Percentiles rank a stretch among this genome's conserved stretches.
Conservation (phyloP, 2,329 filamentous ascomycete species). For the Diaporthe citri region DNA sequence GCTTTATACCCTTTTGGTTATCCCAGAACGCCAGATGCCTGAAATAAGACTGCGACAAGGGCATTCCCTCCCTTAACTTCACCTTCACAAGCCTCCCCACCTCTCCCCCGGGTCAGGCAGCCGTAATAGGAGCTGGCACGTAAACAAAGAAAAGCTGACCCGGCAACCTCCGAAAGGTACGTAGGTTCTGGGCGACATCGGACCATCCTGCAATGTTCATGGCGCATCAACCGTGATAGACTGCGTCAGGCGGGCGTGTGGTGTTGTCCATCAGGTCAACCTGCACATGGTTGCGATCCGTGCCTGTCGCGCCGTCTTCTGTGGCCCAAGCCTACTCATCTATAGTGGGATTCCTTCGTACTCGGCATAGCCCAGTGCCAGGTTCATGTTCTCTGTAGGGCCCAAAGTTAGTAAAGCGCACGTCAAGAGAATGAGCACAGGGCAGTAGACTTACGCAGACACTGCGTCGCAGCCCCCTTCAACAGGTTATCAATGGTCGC, state of each 20-base stretch:
- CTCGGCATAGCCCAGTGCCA: conserved; percentile 88
- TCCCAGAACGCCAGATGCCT: conserved; percentile 40
- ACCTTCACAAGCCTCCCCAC: too few relatives aligned
- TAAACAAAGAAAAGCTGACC: neutral
- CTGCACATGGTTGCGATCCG: neutral
- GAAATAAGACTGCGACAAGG: conserved; percentile 17
- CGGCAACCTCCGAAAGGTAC: too few relatives aligned
- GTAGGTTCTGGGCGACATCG: neutral
- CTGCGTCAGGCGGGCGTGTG: neutral
- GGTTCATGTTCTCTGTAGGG: conserved; percentile 86
- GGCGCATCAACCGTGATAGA: neutral
- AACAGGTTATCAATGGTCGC: conserved; percentile 93
- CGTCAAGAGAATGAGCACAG: conserved; percentile 37
- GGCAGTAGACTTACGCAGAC: conserved; percentile 77
- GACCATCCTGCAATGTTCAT: too few relatives aligned
- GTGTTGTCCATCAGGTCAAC: neutral
- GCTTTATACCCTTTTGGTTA: conserved; percentile 34
- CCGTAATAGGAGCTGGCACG: neutral
- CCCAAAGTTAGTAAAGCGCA: conserved; percentile 19
- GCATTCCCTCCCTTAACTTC: neutral
- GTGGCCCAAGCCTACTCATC: neutral
- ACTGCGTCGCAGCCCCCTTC: conserved; percentile 94
- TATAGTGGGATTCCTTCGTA: conserved; percentile 85
- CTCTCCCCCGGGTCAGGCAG: neutral
- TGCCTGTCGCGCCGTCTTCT: neutral